Percentiles rank a stretch among this genome's conserved stretches.
These are phyloP conservation scores for Lindgomyces ingoldianus DNA, from an alignment of 495 filamentous ascomycete genomes.

Conservation along the genomic window DNA sequence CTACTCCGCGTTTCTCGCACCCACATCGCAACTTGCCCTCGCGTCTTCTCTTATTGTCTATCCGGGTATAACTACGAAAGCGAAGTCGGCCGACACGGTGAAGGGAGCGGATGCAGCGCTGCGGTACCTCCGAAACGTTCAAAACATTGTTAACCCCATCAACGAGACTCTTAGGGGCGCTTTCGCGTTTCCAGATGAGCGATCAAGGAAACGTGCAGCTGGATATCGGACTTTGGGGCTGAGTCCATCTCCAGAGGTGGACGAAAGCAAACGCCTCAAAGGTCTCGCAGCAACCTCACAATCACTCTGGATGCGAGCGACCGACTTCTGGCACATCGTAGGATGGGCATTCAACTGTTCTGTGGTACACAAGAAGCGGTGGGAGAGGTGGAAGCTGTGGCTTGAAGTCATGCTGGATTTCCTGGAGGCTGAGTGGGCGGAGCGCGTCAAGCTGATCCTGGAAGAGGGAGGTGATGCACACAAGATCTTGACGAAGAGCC, in stretches of 20 bases:
- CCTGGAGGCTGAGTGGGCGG: conserved; percentile 72
- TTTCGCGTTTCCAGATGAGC: conserved; percentile 52
- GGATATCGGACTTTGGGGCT: background rate
- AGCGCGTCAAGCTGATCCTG: conserved; percentile 51
- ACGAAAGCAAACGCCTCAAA: conserved; percentile 51
- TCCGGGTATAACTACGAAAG: conserved; percentile 65
- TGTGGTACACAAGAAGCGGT: conserved; percentile 64
- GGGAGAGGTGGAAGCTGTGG: conserved; percentile 83
- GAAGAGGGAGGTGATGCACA: conserved; percentile 35
- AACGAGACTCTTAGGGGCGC: conserved; percentile 54
- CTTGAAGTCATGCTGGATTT: conserved; percentile 77
- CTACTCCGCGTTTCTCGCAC: conserved; percentile 53
- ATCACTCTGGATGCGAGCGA: conserved; percentile 69
- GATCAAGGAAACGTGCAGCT: background rate
- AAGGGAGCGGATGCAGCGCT: conserved; percentile 58
- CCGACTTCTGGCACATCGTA: conserved; percentile 85
- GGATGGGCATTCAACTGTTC: conserved; percentile 97
- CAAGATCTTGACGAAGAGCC: conserved; percentile 41
- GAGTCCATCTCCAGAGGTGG: conserved; percentile 34
- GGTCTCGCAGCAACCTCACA: conserved; percentile 62
- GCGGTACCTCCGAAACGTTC: conserved; percentile 59
- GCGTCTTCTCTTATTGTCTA: conserved; percentile 70
- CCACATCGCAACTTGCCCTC: conserved; percentile 63
- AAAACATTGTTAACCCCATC: conserved; percentile 54
- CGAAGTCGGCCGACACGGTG: conserved; percentile 53